Evolutionary conservation across 1,284 basidiomycete genomes (phyloP), one percentile per base, ranked within the genome.

Genomic region (Lignosus rhinocerotis): DNA sequence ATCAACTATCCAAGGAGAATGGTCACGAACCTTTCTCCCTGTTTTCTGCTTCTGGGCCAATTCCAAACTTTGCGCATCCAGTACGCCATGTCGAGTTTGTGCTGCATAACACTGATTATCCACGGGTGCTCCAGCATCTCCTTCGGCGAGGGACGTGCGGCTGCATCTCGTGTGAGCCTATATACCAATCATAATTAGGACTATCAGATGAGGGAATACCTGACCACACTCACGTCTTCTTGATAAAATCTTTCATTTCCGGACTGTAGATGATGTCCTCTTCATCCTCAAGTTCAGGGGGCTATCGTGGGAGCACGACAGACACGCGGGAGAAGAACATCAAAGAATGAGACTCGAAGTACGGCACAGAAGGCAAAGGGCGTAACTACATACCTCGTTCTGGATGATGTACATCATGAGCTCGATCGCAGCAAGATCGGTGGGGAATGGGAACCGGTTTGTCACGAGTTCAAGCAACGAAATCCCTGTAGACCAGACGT

Each of bases 401-500:
- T 87, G 85, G 21, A 94, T 91, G 66, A 98, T 96, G 70, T 95
- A 90, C 74, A 93, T 90, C 75, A 99, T 86, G 51, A 99, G 79
- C 70, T 99, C 96, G 72, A 99, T 96, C 14, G 94, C 89, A 4
- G 93, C 90, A 43, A 94, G 81, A 68, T 98, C 95, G 47, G 86
- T 88, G 1, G 96, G 93, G 78, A 98, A 98, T 1, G 97, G 97
- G 80, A 96, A 98, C 16, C 91, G 88, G 70, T 98, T 96, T 72
- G 94, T 88, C 1, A 96, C 92, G 21, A 99, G 85, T 75, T 99
- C 96, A 61, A 98, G 82, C 30, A 99, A 81, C 0, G 96, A 92
- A 42, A 99, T 85, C 21, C 96, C 96, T 32, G 94, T 89, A 1
- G 96, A 98, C 96, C 96, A 99, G n/a, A 99, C 95, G 72, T 99